phyloP scores from a whole-genome alignment of 257 asterid genomes.

The Solanum rostratum region DNA sequence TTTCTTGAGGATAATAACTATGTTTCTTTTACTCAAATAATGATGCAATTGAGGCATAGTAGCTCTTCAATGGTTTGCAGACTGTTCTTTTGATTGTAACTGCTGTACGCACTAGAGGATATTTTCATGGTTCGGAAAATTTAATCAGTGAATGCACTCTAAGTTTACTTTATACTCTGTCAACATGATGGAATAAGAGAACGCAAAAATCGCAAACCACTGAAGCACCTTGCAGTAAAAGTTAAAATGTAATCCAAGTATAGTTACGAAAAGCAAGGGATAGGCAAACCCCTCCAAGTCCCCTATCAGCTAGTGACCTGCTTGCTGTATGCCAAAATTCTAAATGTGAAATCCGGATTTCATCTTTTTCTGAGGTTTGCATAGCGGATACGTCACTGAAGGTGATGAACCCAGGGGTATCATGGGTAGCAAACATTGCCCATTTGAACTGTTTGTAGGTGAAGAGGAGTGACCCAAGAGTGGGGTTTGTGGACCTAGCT shows the following conservation, averaged over 20 bases:
- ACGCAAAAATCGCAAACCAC: background rate
- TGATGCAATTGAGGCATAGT: background rate
- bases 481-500: constrained; percentile 18
- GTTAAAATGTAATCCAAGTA: background rate
- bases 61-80: background rate
- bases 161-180: background rate
- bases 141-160: background rate
- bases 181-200: background rate
- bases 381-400: constrained; percentile 11
- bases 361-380: constrained; percentile 8
- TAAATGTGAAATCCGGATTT: constrained; percentile 16
- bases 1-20: background rate
- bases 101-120: background rate
- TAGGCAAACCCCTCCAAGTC: background rate
- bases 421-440: background rate
- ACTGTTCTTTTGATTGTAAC: background rate
- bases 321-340: background rate
- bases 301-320: background rate
- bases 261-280: background rate
- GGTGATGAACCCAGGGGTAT: constrained; percentile 44
- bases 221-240: background rate
- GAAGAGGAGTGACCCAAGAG: constrained; percentile 5
- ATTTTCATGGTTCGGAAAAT: background rate
- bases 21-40: background rate
- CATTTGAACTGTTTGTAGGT: background rate